Conservation (phyloP, 257 asterid genomes). For the Salvia rosmarinus region DNA sequence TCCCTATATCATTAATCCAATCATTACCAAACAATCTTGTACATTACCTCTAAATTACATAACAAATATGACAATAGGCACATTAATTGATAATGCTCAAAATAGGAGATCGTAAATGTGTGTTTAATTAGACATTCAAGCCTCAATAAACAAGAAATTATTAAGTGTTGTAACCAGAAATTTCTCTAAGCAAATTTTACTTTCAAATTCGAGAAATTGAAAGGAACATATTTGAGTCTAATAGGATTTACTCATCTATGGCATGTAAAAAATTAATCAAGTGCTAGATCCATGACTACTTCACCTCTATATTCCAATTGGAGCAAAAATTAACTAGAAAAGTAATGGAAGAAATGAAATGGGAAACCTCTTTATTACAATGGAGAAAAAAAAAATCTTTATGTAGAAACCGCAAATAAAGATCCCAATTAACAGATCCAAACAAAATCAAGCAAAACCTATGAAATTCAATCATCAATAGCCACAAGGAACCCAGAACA, state of each 20-base stretch:
- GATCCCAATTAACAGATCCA: constrained; percentile 54
- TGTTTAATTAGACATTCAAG: background rate
- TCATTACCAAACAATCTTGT: background rate
- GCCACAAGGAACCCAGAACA: background rate
- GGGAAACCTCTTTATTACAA: background rate
- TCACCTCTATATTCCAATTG: background rate
- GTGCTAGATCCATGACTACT: constrained; percentile 6
- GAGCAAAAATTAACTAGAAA: background rate
- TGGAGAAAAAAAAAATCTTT: background rate
- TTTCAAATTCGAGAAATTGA: constrained; percentile 6
- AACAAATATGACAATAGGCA: background rate
- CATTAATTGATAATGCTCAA: background rate
- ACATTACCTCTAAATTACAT: background rate
- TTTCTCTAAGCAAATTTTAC: background rate
- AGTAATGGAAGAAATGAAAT: background rate
- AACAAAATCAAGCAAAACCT: constrained; percentile 10
- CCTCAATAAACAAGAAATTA: constrained; percentile 2
- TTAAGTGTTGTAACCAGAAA: background rate
- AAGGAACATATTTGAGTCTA: background rate
- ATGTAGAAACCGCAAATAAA: background rate
- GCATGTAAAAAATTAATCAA: background rate
- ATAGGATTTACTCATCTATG: background rate
- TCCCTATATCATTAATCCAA: constrained; percentile 61
- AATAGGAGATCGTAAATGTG: background rate
- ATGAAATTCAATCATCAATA: background rate